Percentiles rank a stretch among this genome's conserved stretches.
Conservation (phyloP, 139 green algal genomes). For the Gonium pectorale region DNA sequence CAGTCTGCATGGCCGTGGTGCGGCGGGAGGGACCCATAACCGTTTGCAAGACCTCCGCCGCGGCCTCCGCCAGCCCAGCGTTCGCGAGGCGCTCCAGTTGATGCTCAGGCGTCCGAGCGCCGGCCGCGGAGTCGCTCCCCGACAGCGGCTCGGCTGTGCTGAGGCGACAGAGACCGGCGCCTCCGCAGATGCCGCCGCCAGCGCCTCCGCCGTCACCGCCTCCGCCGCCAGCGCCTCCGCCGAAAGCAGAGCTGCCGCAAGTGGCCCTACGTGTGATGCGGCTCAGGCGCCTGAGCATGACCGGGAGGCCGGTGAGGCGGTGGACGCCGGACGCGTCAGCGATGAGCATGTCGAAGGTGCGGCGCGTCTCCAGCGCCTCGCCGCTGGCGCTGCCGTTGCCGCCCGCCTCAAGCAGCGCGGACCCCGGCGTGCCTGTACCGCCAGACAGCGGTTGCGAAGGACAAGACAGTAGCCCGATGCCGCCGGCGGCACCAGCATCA, state of each 20-base stretch:
- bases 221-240: not conserved
- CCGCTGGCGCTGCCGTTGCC: too few relatives aligned
- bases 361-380: not conserved
- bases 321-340: not conserved
- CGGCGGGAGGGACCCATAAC: not conserved
- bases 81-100: too few relatives aligned
- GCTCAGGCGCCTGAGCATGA: not conserved
- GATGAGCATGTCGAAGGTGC: not conserved
- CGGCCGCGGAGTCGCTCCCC: too few relatives aligned
- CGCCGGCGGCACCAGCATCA: too few relatives aligned
- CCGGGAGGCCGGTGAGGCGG: not conserved
- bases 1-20: not conserved
- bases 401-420: too few relatives aligned
- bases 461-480: too few relatives aligned
- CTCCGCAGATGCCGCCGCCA: not conserved
- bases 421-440: too few relatives aligned
- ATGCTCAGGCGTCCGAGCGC: too few relatives aligned
- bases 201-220: not conserved
- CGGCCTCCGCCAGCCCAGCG: not conserved
- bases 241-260: not conserved
- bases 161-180: not conserved
- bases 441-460: too few relatives aligned
- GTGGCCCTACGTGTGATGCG: not conserved
- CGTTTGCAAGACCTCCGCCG: not conserved
- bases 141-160: not conserved